Conservation (phyloP, 2,329 filamentous ascomycete species). For the Phaeophleospora eucalypticola region DNA sequence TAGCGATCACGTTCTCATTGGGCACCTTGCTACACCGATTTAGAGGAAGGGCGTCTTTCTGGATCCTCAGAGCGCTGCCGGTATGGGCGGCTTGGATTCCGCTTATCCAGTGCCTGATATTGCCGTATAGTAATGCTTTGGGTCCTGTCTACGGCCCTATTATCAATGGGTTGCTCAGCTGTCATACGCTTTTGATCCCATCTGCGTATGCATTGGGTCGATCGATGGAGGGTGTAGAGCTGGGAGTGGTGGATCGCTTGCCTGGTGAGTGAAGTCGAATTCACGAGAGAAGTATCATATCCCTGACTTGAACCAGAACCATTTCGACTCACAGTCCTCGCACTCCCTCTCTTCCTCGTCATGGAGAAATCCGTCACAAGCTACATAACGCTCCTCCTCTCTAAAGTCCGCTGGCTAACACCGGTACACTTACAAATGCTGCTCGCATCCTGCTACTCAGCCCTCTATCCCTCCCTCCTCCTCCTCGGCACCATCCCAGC, state of each 20-base stretch:
- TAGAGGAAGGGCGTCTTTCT: not conserved
- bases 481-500: conserved; percentile 67
- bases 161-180: conserved; percentile 67
- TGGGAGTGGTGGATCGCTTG: not conserved
- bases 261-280: not conserved
- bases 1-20: conserved; percentile 53
- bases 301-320: not conserved
- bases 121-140: conserved; percentile 60
- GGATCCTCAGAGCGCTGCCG: conserved; percentile 32
- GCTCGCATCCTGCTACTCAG: conserved; percentile 56
- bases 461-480: conserved; percentile 65
- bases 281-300: not conserved
- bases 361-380: not conserved
- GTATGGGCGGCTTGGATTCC: conserved; percentile 74
- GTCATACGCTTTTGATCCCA: conserved; percentile 50
- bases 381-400: not conserved
- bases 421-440: conserved; percentile 68
- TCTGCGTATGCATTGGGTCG: conserved; percentile 35
- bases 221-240: conserved; percentile 4
- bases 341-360: not conserved
- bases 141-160: conserved; percentile 70
- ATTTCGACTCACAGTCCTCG: not conserved
- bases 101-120: conserved; percentile 66
- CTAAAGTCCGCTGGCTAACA: conserved; percentile 46
- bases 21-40: conserved; percentile 2